phyloP scores from a whole-genome alignment of 805 yeast species.

The Candida xyloterini region DNA sequence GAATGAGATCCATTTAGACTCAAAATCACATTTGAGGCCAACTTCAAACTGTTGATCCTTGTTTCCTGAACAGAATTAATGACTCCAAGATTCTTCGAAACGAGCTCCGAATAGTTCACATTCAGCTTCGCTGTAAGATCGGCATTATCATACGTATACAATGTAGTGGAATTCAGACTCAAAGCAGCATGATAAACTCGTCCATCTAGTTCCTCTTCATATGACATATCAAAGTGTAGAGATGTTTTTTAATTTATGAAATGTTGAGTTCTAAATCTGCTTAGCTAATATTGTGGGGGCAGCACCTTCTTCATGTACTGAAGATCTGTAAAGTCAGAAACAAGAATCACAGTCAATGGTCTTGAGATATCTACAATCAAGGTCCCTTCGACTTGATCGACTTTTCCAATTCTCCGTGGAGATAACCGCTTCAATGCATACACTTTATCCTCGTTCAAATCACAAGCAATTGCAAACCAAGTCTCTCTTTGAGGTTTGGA shows the following conservation, averaged over 20 bases:
- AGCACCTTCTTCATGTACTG: conserved; percentile 15
- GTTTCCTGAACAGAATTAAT: conserved; percentile 46
- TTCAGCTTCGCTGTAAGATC: conserved; percentile 40
- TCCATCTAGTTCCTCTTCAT: conserved; percentile 11
- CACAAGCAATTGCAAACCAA: conserved; percentile 75
- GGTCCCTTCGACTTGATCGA: conserved; percentile 33
- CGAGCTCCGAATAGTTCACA: conserved; percentile 50
- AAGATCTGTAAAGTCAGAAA: conserved; percentile 69
- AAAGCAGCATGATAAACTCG: conserved; percentile 29
- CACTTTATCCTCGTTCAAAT: conserved; percentile 50
- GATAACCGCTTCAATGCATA: conserved; percentile 72
- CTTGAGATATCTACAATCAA: conserved; percentile 3
- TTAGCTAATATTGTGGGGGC: too few relatives aligned
- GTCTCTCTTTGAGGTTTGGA: conserved; percentile 91
- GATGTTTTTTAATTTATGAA: too few relatives aligned
- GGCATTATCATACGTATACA: conserved; percentile 54
- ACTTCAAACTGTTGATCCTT: conserved; percentile 27
- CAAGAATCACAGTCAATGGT: conserved; percentile 44
- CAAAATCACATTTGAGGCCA: conserved; percentile 22
- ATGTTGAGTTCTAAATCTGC: too few relatives aligned
- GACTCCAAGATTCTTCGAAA: conserved; percentile 51
- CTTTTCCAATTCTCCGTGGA: conserved; percentile 40
- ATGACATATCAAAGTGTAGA: conserved; percentile 1
- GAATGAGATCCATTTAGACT: conserved; percentile 25
- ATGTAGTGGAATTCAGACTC: conserved; percentile 51